Evolutionary conservation across 73 alveolate genomes (phyloP), one percentile per base, ranked within the genome.

Genomic region (Paramecium biaurelia): DNA sequence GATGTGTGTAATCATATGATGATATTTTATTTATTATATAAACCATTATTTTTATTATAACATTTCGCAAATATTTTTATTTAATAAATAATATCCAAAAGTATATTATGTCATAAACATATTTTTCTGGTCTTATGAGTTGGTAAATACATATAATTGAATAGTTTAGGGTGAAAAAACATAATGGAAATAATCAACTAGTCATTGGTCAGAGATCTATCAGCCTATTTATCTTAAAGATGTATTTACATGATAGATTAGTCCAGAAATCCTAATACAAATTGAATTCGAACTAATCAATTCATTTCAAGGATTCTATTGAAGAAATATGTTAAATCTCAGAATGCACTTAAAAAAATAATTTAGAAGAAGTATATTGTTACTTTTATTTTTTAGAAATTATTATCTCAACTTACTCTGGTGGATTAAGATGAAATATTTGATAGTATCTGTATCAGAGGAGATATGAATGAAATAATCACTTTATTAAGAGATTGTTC

Each of bases 371-470:
- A 26, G 84, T 63, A 63, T 1, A 26, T 63, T 23, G 0, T 20
- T 30, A 63, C 47, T 24, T 26, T 20, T 53, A 53, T 53, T 21
- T 30, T 24, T 8, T 63, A 63, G 84, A 30, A 63, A 63, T 10
- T 63, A 6, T 32, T 63, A 10, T 63, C 84, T 23, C 26, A 63
- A 26, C 41, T 63, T 11, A 63, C 84, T 14, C 14, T 63, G 43
- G 56, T 47, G 35, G 90, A 79, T 43, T 21, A 47, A 11, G 90
- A 79, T 79, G 90, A 79, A 20, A 38, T 79, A 24, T 79, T 41
- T 24, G 90, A 79, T 45, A 79, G 76, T 9, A 14, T 79, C 4
- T 41, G 90, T 43, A 45, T 79, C 24, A 79, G 90, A 47, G 76
- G 74, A 24, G 42, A 26, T 21, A 38, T 79, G 34, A 18, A 23